Evolutionary conservation across 2,329 filamentous ascomycete genomes (phyloP).

Genomic region (Aspergillus ochraceus): DNA sequence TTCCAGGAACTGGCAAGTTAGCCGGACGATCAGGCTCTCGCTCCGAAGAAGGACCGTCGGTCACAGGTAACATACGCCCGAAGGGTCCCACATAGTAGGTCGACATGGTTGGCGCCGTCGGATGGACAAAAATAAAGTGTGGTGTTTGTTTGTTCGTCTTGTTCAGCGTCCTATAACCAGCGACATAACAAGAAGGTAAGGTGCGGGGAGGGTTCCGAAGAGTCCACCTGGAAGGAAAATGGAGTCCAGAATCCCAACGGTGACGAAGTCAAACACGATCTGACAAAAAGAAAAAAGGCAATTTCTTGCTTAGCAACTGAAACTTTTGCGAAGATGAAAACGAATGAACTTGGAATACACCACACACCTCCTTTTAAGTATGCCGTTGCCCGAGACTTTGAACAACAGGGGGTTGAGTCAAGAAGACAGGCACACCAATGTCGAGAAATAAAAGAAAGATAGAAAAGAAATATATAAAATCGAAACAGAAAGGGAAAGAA

Average conservation of each 20-base stretch:
- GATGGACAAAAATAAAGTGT: neutral
- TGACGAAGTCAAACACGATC: neutral
- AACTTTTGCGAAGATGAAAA: neutral
- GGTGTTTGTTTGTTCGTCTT: neutral
- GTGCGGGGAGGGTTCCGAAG: neutral
- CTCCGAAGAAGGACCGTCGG: slow-evolving; percentile 26
- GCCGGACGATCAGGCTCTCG: slow-evolving; percentile 28
- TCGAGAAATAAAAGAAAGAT: neutral
- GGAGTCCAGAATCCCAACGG: neutral
- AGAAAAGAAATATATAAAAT: neutral
- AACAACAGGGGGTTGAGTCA: neutral
- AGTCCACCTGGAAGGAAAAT: neutral
- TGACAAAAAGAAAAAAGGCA: neutral
- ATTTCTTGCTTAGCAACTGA: neutral
- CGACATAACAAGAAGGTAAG: slow-evolving; percentile 15
- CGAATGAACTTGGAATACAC: neutral
- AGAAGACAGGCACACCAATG: neutral
- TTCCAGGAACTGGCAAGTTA: slow-evolving; percentile 33
- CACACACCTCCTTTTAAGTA: neutral
- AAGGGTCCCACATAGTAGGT: slow-evolving; percentile 40
- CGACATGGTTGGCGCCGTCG: slow-evolving; percentile 30
- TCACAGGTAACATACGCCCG: slow-evolving; percentile 39
- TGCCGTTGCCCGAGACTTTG: neutral
- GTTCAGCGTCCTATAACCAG: slow-evolving; percentile 9
- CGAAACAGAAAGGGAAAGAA: neutral